Percentiles rank a stretch among this genome's conserved stretches.
phyloP scores from a whole-genome alignment of 257 asterid species.

The Scutellaria minor region DNA sequence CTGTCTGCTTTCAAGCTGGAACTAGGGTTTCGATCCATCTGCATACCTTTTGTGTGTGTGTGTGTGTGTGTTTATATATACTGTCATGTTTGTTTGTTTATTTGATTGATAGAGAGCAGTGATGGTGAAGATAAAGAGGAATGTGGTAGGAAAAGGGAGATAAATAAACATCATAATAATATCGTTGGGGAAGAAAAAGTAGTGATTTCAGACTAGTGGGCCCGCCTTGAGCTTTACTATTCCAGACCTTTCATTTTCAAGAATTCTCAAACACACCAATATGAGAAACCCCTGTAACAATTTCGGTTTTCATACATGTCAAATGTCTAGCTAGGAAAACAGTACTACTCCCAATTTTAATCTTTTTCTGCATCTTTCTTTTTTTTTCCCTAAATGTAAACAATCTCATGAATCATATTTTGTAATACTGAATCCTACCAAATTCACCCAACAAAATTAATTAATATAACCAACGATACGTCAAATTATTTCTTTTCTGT shows the following conservation, averaged over 20 bases:
- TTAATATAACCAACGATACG: no score
- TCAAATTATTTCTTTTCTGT: no score
- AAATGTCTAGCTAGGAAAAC: no score
- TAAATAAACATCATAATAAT: background rate
- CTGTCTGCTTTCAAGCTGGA: constrained; percentile 47
- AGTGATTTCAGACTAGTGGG: constrained; percentile 16
- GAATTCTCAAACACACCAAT: background rate
- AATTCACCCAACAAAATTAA: no score
- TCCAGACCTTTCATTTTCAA: background rate
- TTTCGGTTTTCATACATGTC: background rate
- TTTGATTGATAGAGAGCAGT: background rate
- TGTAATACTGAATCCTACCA: no score
- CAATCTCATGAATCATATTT: no score
- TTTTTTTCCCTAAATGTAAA: no score
- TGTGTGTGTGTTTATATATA: background rate
- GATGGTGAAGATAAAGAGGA: background rate
- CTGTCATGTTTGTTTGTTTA: background rate
- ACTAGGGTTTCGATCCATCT: constrained; percentile 42
- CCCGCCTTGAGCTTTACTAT: constrained; percentile 18
- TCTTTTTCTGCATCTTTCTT: no score
- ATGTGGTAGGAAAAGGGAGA: constrained; percentile 4
- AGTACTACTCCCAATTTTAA: no score
- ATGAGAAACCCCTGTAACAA: background rate
- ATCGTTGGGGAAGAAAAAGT: background rate
- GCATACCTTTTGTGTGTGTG: background rate